Percentiles rank a stretch among this genome's conserved stretches.
Evolutionary conservation across 768 basidiomycete genomes (phyloP).

Genomic region (Trametes meyenii): DNA sequence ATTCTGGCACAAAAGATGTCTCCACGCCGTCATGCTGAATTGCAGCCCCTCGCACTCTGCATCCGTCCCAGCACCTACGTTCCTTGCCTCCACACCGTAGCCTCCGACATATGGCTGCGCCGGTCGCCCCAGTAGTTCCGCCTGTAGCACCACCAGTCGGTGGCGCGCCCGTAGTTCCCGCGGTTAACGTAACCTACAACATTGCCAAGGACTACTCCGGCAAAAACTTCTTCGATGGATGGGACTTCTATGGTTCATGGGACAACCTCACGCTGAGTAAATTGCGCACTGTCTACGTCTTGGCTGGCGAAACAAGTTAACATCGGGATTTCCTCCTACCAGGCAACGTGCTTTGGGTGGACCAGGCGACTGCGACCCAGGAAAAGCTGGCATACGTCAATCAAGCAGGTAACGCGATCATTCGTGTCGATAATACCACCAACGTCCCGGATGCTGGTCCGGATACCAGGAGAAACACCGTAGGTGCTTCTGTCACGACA

Average conservation of each 20-base stretch:
- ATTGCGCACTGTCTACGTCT: background rate
- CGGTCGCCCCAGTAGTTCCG: no score
- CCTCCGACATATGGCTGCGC: no score
- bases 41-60: no score
- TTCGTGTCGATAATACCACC: conserved; percentile 75
- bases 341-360: conserved; percentile 72
- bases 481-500: conserved; percentile 33
- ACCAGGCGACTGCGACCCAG: conserved; percentile 46
- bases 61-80: no score
- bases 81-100: no score
- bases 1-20: no score
- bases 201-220: conserved; percentile 45
- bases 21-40: no score
- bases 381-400: conserved; percentile 63
- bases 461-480: conserved; percentile 61
- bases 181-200: conserved; percentile 24
- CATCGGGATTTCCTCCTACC: background rate
- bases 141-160: no score
- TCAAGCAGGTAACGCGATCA: conserved; percentile 60
- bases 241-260: conserved; percentile 46
- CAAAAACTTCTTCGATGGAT: conserved; percentile 46
- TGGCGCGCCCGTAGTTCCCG: no score
- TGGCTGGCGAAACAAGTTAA: background rate
- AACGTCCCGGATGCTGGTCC: conserved; percentile 43
- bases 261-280: conserved; percentile 43